A percentile compares a stretch with the other conserved stretches of the same genome.
Conservation (phyloP, 2,329 filamentous ascomycete species). For the Hirsutella thompsonii region DNA sequence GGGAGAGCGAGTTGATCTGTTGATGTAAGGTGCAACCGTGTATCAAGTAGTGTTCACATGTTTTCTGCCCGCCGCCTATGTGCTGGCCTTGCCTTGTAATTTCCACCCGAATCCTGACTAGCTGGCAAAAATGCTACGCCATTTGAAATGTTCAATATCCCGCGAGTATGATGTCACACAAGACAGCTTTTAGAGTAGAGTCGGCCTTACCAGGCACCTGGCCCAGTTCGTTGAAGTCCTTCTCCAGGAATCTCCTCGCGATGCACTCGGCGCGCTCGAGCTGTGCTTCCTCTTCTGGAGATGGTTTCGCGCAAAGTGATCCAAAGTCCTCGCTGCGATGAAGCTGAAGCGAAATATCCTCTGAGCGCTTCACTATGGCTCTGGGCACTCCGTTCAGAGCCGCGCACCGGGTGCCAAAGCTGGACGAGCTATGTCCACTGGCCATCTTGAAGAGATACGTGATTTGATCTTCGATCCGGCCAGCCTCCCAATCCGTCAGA, state of each 20-base stretch:
- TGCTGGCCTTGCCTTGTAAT: not conserved
- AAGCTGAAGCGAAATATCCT: slow-evolving; percentile 55
- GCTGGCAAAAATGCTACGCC: too few species aligned
- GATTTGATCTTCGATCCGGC: slow-evolving; percentile 46
- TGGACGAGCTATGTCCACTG: slow-evolving; percentile 59
- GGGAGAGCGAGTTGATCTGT: too few species aligned
- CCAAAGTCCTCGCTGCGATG: slow-evolving; percentile 65
- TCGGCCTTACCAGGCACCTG: not conserved
- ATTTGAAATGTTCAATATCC: not conserved
- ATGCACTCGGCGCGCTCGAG: slow-evolving; percentile 54
- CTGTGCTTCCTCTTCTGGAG: slow-evolving; percentile 46
- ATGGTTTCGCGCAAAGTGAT: slow-evolving; percentile 55
- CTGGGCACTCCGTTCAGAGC: slow-evolving; percentile 71
- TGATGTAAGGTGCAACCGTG: too few species aligned
- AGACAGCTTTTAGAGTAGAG: slow-evolving; percentile 3
- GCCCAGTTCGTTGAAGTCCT: slow-evolving; percentile 6
- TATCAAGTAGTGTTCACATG: too few species aligned
- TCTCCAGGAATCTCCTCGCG: slow-evolving; percentile 43
- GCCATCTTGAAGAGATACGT: slow-evolving; percentile 62
- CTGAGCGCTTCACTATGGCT: slow-evolving; percentile 61
- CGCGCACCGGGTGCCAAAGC: slow-evolving; percentile 79
- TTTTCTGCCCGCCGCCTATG: too few species aligned
- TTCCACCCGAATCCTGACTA: not conserved
- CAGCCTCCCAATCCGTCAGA: slow-evolving; percentile 38
- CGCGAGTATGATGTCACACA: slow-evolving; percentile 6